Evolutionary conservation across 164 flowering plant genomes (phyloP).

Genomic region (Chimonanthus praecox): DNA sequence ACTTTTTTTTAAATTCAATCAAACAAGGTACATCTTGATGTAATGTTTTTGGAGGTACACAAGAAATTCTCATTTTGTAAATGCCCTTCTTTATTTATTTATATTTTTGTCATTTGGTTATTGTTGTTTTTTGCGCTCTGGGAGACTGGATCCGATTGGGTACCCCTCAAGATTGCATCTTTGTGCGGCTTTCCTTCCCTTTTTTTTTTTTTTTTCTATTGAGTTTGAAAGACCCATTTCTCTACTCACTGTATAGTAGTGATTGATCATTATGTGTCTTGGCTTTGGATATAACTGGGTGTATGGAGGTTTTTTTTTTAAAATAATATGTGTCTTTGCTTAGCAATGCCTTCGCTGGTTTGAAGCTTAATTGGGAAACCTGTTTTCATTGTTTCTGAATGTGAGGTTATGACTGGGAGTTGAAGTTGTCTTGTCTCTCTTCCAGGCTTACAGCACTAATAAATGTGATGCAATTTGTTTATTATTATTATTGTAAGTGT

Average conservation of each 20-base stretch:
- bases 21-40: too few species aligned
- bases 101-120: constrained; percentile 7
- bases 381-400: not conserved
- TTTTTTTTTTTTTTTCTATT: not conserved
- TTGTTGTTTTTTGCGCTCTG: not conserved
- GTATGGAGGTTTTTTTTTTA: not conserved
- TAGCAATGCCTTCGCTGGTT: not conserved
- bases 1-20: not conserved
- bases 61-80: not conserved
- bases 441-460: not conserved
- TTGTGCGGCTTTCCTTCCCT: not conserved
- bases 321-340: not conserved
- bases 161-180: not conserved
- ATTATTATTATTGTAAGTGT: not conserved
- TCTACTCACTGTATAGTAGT: not conserved
- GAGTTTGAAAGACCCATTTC: not conserved
- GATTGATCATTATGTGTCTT: not conserved
- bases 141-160: not conserved
- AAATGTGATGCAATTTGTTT: not conserved
- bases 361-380: not conserved
- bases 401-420: not conserved
- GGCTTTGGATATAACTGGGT: not conserved
- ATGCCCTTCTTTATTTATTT: not conserved
- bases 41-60: too few species aligned
- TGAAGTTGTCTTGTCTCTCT: not conserved